Evolutionary conservation across 2,329 filamentous ascomycete species (phyloP).

Genomic region (Epichloe sibirici): DNA sequence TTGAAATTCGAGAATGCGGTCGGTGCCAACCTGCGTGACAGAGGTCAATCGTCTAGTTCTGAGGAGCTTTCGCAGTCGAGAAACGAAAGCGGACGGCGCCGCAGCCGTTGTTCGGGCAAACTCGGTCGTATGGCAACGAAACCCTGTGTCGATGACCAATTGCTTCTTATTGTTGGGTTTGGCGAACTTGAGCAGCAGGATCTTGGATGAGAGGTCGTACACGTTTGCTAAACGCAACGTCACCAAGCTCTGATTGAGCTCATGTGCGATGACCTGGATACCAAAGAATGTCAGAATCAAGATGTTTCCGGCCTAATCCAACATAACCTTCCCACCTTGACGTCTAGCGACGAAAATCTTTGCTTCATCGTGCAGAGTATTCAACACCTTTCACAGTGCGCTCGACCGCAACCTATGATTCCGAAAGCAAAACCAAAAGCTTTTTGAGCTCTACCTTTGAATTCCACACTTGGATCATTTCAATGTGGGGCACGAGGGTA

Average conservation of each 20-base stretch:
- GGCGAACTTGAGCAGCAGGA: conserved; percentile 89
- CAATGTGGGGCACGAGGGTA: conserved; percentile 4
- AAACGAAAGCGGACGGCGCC: conserved; percentile 75
- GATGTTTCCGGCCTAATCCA: background rate
- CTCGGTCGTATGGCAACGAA: conserved; percentile 86
- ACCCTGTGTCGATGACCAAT: conserved; percentile 85
- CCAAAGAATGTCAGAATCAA: conserved; percentile 5
- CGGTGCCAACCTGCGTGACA: conserved; percentile 78
- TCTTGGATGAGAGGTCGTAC: conserved; percentile 91
- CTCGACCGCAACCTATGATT: too few species aligned
- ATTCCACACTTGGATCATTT: background rate
- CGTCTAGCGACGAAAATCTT: conserved; percentile 66
- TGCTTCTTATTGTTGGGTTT: conserved; percentile 84
- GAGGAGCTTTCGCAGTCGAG: conserved; percentile 72
- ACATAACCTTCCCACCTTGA: conserved; percentile 39
- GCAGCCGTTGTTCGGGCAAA: conserved; percentile 81
- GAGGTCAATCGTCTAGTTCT: conserved; percentile 76
- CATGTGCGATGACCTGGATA: conserved; percentile 75
- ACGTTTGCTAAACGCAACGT: conserved; percentile 80
- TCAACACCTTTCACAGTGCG: background rate
- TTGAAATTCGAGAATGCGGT: conserved; percentile 81
- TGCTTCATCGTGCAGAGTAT: conserved; percentile 52
- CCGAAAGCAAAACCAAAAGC: background rate
- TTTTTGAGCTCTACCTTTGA: background rate
- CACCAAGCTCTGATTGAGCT: conserved; percentile 67